Conservation (phyloP, 306 rosid species). For the Vigna angularis region DNA sequence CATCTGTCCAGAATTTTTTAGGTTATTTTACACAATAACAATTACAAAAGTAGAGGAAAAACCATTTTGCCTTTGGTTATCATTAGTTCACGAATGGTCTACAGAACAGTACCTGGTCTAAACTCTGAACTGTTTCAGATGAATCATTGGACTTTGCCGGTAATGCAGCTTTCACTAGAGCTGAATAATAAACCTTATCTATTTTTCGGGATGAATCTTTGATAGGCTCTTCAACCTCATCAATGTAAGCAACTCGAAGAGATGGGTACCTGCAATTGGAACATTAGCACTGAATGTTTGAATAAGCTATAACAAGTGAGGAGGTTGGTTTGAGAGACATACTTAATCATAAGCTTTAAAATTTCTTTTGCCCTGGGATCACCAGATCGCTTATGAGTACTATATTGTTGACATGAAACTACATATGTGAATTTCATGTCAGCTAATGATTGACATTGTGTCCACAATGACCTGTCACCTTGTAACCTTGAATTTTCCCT, state of each 20-base stretch:
- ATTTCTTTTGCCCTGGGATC: constrained; percentile 82
- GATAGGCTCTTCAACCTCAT: constrained; percentile 86
- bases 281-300: constrained; percentile 29
- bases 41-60: constrained; percentile 8
- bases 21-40: constrained; percentile 14
- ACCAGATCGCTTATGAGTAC: constrained; percentile 88
- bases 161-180: constrained; percentile 86
- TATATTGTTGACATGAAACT: constrained; percentile 92
- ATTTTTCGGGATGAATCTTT: constrained; percentile 66
- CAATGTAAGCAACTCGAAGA: constrained; percentile 94
- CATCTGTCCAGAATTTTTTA: constrained; percentile 19
- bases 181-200: constrained; percentile 84
- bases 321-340: constrained; percentile 38
- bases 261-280: constrained; percentile 77
- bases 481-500: constrained; percentile 49
- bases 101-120: constrained; percentile 77
- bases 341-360: constrained; percentile 88
- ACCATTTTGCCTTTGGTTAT: constrained; percentile 20
- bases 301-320: constrained; percentile 36
- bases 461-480: constrained; percentile 68
- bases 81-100: constrained; percentile 38
- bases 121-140: constrained; percentile 72
- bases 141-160: constrained; percentile 79
- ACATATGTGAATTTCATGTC: constrained; percentile 93
- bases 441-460: constrained; percentile 84